Conservation (phyloP, 2,329 filamentous ascomycete species). For the Apiospora kogelbergensis region DNA sequence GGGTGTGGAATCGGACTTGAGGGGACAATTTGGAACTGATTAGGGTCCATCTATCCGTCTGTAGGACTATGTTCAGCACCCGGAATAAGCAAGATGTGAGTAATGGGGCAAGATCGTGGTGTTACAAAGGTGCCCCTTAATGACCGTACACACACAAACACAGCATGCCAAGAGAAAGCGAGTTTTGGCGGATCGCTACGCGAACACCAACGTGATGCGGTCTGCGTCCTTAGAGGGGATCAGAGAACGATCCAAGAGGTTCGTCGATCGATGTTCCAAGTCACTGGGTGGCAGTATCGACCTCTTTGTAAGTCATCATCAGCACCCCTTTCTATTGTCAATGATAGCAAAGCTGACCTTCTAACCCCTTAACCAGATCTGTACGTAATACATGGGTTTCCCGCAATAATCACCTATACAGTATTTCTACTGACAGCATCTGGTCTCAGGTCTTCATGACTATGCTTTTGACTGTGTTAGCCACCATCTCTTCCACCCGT, state of each 20-base stretch:
- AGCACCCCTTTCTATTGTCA: not conserved
- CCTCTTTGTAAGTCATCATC: conserved; percentile 52
- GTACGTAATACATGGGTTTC: conserved; percentile 13
- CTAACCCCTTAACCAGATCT: not conserved
- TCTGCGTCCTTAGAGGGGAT: conserved; percentile 56
- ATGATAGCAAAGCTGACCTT: not conserved
- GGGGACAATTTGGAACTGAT: too few species aligned
- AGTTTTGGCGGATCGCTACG: conserved; percentile 65
- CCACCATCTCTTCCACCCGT: conserved; percentile 68
- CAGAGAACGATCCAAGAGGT: conserved; percentile 53
- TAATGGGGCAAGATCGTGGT: conserved; percentile 1
- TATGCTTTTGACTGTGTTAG: conserved; percentile 71
- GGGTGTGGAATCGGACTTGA: too few species aligned
- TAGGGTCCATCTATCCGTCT: too few species aligned
- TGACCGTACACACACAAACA: not conserved
- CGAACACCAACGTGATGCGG: conserved; percentile 66
- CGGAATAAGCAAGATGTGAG: conserved; percentile 53
- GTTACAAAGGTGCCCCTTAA: not conserved
- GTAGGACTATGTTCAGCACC: conserved; percentile 60
- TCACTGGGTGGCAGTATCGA: conserved; percentile 50
- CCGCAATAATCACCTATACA: not conserved
- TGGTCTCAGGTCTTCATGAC: conserved; percentile 51
- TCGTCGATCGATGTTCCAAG: conserved; percentile 52
- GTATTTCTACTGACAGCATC: conserved; percentile 13
- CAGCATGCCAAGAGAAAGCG: conserved; percentile 65